A percentile compares a stretch with the other conserved stretches of the same genome.
Conservation (phyloP, 2,329 filamentous ascomycete genomes). For the Pseudogymnoascus sp. region DNA sequence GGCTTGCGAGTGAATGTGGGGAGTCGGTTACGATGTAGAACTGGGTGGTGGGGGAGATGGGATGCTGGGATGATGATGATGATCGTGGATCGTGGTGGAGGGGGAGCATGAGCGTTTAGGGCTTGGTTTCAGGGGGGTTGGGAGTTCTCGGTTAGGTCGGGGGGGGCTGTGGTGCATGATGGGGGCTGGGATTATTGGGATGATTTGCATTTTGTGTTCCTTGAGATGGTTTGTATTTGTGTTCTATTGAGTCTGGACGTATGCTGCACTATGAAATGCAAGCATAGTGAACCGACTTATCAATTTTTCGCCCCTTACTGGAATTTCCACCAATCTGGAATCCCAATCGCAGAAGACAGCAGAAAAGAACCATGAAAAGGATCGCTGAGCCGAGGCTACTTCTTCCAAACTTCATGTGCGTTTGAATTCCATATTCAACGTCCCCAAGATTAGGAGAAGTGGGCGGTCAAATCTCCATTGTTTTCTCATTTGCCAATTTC, state of each 20-base stretch:
- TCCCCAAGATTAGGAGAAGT: not conserved
- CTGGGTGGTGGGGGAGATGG: not conserved
- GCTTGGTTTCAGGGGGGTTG: not conserved
- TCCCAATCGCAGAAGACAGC: not conserved
- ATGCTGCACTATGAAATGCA: not conserved
- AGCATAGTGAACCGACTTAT: not conserved
- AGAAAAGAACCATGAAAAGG: not conserved
- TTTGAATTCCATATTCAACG: not conserved
- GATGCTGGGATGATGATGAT: not conserved
- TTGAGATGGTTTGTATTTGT: not conserved
- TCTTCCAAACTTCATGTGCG: not conserved
- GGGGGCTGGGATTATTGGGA: not conserved
- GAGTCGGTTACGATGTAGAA: not conserved
- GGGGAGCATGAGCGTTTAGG: not conserved
- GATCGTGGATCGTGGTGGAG: not conserved
- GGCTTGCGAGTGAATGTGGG: not conserved
- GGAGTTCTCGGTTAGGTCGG: not conserved
- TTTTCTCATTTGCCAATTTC: not conserved
- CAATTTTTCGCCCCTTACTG: not conserved
- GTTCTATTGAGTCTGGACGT: not conserved
- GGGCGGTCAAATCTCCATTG: not conserved
- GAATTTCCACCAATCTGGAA: not conserved
- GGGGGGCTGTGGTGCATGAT: not conserved
- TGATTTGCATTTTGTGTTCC: not conserved
- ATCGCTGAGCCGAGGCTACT: not conserved